phyloP scores from a whole-genome alignment of 2,329 filamentous ascomycete species.

The Cercospora canescens region DNA sequence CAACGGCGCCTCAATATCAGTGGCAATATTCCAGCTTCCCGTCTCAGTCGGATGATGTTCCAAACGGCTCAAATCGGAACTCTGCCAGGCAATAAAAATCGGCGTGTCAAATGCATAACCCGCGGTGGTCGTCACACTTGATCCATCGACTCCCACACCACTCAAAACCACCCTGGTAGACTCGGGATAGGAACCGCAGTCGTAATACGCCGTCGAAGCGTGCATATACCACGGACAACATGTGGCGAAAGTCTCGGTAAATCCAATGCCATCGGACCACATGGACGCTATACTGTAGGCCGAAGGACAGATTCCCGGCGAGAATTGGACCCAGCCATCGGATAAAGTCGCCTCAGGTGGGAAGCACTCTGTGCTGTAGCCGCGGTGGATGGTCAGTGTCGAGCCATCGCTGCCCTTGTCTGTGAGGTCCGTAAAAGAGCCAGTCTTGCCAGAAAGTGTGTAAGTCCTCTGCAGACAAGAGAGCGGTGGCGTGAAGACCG shows the following conservation, averaged over 20 bases:
- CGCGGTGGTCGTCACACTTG: background rate
- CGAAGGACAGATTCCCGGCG: constrained; percentile 12
- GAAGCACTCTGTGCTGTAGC: constrained; percentile 16
- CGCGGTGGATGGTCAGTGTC: constrained; percentile 9
- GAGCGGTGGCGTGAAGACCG: constrained; percentile 10
- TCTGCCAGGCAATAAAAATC: constrained; percentile 14
- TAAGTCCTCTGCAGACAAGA: constrained; percentile 5
- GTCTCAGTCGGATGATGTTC: constrained; percentile 6
- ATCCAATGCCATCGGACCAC: constrained; percentile 7
- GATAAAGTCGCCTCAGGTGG: constrained; percentile 13
- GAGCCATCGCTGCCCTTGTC: constrained; percentile 4
- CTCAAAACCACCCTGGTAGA: constrained; percentile 9
- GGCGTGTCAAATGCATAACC: constrained; percentile 17
- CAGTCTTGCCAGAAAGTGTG: background rate
- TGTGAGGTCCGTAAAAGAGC: constrained; percentile 4
- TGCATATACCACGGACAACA: constrained; percentile 22
- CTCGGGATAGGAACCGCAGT: constrained; percentile 16
- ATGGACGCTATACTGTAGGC: constrained; percentile 12
- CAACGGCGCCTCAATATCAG: background rate
- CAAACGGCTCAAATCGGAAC: constrained; percentile 6
- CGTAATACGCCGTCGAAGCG: constrained; percentile 14
- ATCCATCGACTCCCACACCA: background rate
- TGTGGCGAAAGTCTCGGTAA: constrained; percentile 2
- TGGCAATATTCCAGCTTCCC: constrained; percentile 8
- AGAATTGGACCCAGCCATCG: constrained; percentile 18